Conservation (phyloP, 169 alveolate genomes). For the Cryptosporidium ryanae region DNA sequence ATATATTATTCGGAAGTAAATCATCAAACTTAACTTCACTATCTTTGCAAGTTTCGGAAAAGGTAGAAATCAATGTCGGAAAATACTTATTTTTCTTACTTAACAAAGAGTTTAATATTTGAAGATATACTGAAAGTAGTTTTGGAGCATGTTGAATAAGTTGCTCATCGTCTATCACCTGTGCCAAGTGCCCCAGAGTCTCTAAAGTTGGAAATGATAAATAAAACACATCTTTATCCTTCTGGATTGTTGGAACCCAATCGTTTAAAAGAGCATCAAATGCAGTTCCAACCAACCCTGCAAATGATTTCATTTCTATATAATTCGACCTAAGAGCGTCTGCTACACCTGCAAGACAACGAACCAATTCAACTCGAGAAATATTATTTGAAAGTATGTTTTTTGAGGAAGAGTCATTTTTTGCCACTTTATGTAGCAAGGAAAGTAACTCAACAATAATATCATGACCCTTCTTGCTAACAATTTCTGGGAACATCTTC, state of each 20-base stretch:
- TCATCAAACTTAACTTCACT: conserved; percentile 21
- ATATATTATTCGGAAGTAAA: conserved; percentile 48
- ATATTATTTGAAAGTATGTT: background rate
- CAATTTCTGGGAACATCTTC: conserved; percentile 37
- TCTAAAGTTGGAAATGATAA: conserved; percentile 71
- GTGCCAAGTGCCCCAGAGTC: conserved; percentile 72
- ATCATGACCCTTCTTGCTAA: conserved; percentile 69
- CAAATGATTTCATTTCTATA: conserved; percentile 29
- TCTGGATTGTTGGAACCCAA: conserved; percentile 71
- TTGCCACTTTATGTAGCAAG: conserved; percentile 48
- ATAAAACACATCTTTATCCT: conserved; percentile 59
- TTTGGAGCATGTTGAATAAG: conserved; percentile 71
- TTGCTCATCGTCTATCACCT: conserved; percentile 69
- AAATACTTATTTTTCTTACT: conserved; percentile 63
- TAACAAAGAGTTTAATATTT: conserved; percentile 60
- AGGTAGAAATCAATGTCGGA: conserved; percentile 21
- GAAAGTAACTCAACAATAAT: conserved; percentile 69
- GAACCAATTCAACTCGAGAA: conserved; percentile 67
- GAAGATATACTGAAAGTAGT: conserved; percentile 60
- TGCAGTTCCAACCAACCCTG: conserved; percentile 74
- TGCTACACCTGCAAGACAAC: conserved; percentile 71
- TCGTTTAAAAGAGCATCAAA: conserved; percentile 69
- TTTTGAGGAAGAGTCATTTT: conserved; percentile 36
- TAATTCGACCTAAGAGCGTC: conserved; percentile 61
- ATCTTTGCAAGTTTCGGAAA: conserved; percentile 31